Percentiles rank a stretch among this genome's conserved stretches.
Evolutionary conservation across 2,329 filamentous ascomycete genomes (phyloP).

Genomic region (Raffaelea arxii): DNA sequence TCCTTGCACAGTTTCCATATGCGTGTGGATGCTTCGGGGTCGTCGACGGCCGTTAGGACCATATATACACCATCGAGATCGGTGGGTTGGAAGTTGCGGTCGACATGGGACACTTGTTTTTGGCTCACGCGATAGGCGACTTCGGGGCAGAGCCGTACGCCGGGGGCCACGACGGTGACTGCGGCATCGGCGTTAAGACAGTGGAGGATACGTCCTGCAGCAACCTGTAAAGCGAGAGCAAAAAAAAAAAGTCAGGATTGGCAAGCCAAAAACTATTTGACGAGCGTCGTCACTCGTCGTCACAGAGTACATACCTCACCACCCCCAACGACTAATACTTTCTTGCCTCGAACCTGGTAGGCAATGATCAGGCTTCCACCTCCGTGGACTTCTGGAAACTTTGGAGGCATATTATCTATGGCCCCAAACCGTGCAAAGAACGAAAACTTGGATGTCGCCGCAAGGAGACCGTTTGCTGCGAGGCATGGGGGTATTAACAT

Average conservation of each 20-base stretch:
- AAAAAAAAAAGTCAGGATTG: background rate
- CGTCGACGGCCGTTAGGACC: conserved; percentile 89
- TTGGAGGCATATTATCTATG: conserved; percentile 15
- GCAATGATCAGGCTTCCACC: conserved; percentile 90
- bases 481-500: no score
- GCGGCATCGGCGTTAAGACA: conserved; percentile 90
- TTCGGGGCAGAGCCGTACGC: conserved; percentile 74
- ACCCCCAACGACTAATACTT: conserved; percentile 85
- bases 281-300: no score
- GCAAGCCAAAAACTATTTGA: background rate
- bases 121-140: conserved; percentile 71
- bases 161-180: conserved; percentile 77
- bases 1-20: conserved; percentile 94
- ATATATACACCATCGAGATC: conserved; percentile 77
- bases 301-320: conserved; percentile 85
- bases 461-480: no score
- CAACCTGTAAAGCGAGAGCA: conserved; percentile 53
- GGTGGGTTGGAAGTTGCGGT: conserved; percentile 75
- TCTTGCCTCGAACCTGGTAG: conserved; percentile 88
- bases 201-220: conserved; percentile 86
- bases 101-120: conserved; percentile 67
- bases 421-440: no score
- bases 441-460: no score
- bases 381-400: conserved; percentile 74
- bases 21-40: conserved; percentile 76